Base-by-base conservation (phyloP, 768 basidiomycete genomes). In the Termitomyces sp. region DNA sequence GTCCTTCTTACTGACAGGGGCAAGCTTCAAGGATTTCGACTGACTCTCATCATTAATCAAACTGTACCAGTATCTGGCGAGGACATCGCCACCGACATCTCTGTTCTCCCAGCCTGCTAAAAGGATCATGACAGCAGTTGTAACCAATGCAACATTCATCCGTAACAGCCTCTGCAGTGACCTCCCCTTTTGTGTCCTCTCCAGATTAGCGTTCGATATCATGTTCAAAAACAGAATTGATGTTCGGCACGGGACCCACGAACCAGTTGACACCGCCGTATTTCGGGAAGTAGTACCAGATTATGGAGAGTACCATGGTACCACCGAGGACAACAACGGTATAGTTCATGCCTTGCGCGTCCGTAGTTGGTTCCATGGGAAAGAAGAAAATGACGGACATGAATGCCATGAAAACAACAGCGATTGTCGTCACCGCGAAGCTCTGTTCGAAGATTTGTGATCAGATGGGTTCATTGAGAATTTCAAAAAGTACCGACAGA, bases 201-300 rank as follows among this genome's bases (percentile, higher is more conserved):
- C 39, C 49, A 3, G 49, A 37, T 3, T 25, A n/a, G 5, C 23
- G 35, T 37, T 25, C 19, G 50, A 25, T 51, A 25, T 12, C n/a
- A 39, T 28, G 17, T 28, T 51, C 50, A 17, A 25, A 39, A 37
- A 51, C n/a, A n/a, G 50, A 27, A 28, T 42, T 17, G 30, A 62
- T 46, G 56, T 67, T 64, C 32, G 67, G 28, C 35, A 66, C 53
- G 2, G 65, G 65, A 16, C 65, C 70, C 11, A 61, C 63, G 30
- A 71, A 71, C 68, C 67, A 70, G 46, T 70, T 61, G 5, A 67
- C 63, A 5, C 68, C 67, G 5, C 70, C 70, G 17, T 70, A 67
- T 43, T 75, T 73, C 3, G 82, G 82, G 57, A 80, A 75, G 66
- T 83, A 86, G 65, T 84, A 87, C 77, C 80, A 86, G 0, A 72